Percentiles rank a stretch among this genome's conserved stretches.
Evolutionary conservation across 257 asterid genomes (phyloP).

Genomic region (Lithospermum erythrorhizon): DNA sequence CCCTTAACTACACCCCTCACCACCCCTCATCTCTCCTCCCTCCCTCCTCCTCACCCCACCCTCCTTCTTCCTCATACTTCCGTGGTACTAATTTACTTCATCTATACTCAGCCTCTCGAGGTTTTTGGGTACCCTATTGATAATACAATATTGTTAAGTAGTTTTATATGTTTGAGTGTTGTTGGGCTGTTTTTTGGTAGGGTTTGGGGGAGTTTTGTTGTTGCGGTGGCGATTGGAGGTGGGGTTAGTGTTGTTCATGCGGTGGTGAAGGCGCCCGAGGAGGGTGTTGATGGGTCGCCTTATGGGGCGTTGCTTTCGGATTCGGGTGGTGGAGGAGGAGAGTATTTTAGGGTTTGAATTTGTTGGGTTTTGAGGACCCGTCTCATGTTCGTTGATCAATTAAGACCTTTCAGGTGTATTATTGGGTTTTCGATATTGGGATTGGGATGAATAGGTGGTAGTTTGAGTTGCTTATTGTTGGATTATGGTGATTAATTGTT

Average conservation of each 20-base stretch:
- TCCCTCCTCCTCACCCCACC: constrained; percentile 37
- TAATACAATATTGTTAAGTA: constrained; percentile 35
- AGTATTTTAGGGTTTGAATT: constrained; percentile 53
- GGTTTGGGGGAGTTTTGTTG: constrained; percentile 48
- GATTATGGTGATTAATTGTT: background rate
- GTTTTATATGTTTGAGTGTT: constrained; percentile 34
- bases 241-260: constrained; percentile 48
- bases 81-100: constrained; percentile 29
- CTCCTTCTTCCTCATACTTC: constrained; percentile 15
- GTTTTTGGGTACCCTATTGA: constrained; percentile 44
- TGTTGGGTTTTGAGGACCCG: background rate
- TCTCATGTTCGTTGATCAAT: no score
- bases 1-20: constrained; percentile 57
- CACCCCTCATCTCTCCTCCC: constrained; percentile 42
- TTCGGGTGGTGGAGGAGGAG: constrained; percentile 67
- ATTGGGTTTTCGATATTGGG: no score
- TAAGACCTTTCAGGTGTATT: no score
- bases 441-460: background rate
- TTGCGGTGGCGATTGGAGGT: constrained; percentile 40
- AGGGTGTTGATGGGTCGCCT: constrained; percentile 60
- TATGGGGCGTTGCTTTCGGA: constrained; percentile 74
- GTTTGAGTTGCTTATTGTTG: background rate
- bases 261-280: constrained; percentile 72
- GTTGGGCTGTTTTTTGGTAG: constrained; percentile 44
- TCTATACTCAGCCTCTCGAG: constrained; percentile 41